phyloP scores from a whole-genome alignment of 1,139 yeast genomes.

The Protomyces gravidus region DNA sequence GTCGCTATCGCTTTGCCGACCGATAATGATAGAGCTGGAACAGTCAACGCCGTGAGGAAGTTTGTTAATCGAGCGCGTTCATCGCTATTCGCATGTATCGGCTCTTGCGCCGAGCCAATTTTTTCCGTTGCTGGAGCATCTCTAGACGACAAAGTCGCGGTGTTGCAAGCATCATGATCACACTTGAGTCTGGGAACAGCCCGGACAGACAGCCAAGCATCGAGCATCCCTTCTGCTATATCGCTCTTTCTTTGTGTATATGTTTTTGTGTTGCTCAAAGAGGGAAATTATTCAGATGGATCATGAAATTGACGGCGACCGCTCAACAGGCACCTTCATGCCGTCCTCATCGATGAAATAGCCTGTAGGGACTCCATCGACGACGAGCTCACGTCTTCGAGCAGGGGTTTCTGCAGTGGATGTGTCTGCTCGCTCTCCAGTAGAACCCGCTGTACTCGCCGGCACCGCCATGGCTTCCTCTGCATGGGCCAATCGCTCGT shows the following conservation, averaged over 20 bases:
- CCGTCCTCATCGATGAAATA: constrained; percentile 20
- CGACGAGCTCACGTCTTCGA: constrained; percentile 7
- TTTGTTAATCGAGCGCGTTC: not conserved
- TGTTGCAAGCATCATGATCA: too few relatives aligned
- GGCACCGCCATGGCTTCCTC: constrained; percentile 4
- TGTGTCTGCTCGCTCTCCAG: too few relatives aligned
- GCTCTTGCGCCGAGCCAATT: too few relatives aligned
- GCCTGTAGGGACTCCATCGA: constrained; percentile 16
- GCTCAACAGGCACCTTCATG: constrained; percentile 12
- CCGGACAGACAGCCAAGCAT: not conserved
- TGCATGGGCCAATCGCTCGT: constrained; percentile 16
- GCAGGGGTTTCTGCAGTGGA: not conserved
- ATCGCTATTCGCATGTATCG: too few relatives aligned
- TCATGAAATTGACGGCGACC: not conserved
- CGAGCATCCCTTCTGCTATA: not conserved
- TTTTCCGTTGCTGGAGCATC: too few relatives aligned
- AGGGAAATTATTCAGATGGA: not conserved
- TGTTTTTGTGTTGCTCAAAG: not conserved
- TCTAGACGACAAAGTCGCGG: too few relatives aligned
- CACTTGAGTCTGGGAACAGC: not conserved
- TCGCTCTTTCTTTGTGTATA: not conserved
- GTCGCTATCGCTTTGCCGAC: not conserved
- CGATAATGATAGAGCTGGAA: not conserved
- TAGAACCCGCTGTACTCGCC: not conserved
- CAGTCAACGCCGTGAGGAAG: not conserved